phyloP scores from a whole-genome alignment of 306 rosid species.

The Malus sieversii region DNA sequence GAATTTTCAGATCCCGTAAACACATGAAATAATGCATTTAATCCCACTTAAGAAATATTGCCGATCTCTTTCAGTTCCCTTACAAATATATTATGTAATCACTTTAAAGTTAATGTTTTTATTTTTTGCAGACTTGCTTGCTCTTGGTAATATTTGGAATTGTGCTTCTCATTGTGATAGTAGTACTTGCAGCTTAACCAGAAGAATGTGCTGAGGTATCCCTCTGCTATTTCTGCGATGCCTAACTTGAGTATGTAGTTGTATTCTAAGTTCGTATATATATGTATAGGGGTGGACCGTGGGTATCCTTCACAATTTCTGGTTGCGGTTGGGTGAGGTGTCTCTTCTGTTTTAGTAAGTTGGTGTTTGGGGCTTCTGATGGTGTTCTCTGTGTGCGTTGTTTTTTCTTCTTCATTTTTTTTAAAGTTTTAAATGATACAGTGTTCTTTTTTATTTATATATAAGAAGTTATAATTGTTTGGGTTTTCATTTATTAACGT shows the following conservation, averaged over 20 bases:
- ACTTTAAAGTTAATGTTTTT: not conserved
- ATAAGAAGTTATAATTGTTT: constrained; percentile 32
- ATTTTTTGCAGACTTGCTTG: constrained; percentile 60
- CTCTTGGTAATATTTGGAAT: constrained; percentile 92
- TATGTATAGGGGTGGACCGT: not conserved
- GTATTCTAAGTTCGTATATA: constrained; percentile 21
- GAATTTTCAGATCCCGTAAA: not conserved
- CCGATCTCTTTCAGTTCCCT: constrained; percentile 19
- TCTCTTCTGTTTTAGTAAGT: constrained; percentile 6
- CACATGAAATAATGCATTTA: not conserved
- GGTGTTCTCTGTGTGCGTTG: constrained; percentile 6
- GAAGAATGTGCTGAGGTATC: constrained; percentile 8
- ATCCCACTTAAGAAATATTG: not conserved
- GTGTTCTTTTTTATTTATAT: no score
- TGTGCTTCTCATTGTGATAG: constrained; percentile 77
- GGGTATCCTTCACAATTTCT: constrained; percentile 9
- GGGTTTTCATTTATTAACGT: constrained; percentile 4
- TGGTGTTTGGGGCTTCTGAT: constrained; percentile 32
- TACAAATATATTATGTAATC: no score
- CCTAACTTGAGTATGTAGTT: constrained; percentile 17
- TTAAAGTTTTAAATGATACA: not conserved
- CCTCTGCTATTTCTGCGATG: constrained; percentile 17
- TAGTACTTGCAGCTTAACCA: constrained; percentile 67
- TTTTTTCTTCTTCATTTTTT: constrained; percentile 14
- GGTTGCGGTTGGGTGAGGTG: constrained; percentile 24